Conservation (phyloP, 2,329 filamentous ascomycete genomes). For the Diatrype stigma region DNA sequence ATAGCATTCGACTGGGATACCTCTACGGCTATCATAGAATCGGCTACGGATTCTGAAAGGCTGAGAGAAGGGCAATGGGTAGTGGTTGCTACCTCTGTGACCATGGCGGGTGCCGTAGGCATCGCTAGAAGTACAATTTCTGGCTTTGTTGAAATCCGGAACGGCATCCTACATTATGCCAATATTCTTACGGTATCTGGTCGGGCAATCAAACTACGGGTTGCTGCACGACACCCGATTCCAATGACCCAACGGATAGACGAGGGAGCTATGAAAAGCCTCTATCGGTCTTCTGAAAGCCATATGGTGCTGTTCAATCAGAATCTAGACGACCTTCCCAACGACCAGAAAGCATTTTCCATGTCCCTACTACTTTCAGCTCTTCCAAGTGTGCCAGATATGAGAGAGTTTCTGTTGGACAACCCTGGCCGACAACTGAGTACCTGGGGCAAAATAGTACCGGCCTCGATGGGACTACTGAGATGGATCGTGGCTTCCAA, state of each 20-base stretch:
- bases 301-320: constrained; percentile 41
- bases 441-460: constrained; percentile 53
- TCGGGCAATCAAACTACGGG: constrained; percentile 8
- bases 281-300: not conserved
- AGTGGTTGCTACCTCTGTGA: constrained; percentile 12
- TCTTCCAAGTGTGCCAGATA: constrained; percentile 57
- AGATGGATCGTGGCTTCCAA: constrained; percentile 91
- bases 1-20: constrained; percentile 10
- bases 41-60: not conserved
- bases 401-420: constrained; percentile 46
- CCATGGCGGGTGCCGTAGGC: too few species aligned
- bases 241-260: not conserved
- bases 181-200: constrained; percentile 8
- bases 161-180: constrained; percentile 18
- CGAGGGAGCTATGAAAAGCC: constrained; percentile 1
- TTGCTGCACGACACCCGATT: constrained; percentile 16
- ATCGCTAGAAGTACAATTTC: too few species aligned
- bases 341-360: constrained; percentile 43
- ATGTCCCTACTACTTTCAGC: constrained; percentile 50
- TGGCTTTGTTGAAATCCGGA: not conserved
- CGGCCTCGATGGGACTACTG: constrained; percentile 63
- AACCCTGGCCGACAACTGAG: constrained; percentile 37
- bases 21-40: constrained; percentile 5
- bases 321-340: constrained; percentile 53
- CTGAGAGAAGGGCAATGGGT: constrained; percentile 22